These are phyloP conservation scores for Penicillium sp. DNA, from an alignment of 2,329 filamentous ascomycete species.

Conservation along the genomic window DNA sequence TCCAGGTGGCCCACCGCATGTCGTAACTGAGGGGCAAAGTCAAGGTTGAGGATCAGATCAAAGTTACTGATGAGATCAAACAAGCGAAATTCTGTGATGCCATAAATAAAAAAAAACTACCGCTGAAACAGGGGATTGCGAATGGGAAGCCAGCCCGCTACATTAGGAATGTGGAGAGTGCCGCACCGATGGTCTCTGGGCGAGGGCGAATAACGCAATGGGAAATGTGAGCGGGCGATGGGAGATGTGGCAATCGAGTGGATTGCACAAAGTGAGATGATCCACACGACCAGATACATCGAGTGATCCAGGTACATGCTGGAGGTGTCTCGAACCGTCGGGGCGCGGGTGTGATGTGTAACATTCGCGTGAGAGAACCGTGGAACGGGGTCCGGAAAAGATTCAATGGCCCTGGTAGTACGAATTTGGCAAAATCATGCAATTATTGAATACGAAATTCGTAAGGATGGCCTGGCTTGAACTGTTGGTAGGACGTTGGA, in stretches of 20 bases:
- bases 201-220: background rate
- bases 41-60: background rate
- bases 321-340: constrained; percentile 8
- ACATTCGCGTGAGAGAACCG: constrained; percentile 21
- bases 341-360: constrained; percentile 29
- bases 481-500: background rate
- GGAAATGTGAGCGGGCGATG: background rate
- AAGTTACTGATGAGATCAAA: constrained; percentile 10
- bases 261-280: background rate
- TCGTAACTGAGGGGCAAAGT: background rate
- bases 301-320: constrained; percentile 19
- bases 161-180: constrained; percentile 19
- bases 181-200: background rate
- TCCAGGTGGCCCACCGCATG: background rate
- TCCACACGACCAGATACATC: constrained; percentile 26
- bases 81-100: constrained; percentile 4
- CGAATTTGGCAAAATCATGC: background rate
- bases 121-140: constrained; percentile 9
- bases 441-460: background rate
- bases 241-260: background rate
- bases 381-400: constrained; percentile 9
- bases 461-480: background rate
- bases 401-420: background rate
- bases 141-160: constrained; percentile 13
- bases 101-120: constrained; percentile 2